These are phyloP conservation scores for Phytophthora rubi DNA, from an alignment of 352 stramenopile species.

Conservation along the genomic window DNA sequence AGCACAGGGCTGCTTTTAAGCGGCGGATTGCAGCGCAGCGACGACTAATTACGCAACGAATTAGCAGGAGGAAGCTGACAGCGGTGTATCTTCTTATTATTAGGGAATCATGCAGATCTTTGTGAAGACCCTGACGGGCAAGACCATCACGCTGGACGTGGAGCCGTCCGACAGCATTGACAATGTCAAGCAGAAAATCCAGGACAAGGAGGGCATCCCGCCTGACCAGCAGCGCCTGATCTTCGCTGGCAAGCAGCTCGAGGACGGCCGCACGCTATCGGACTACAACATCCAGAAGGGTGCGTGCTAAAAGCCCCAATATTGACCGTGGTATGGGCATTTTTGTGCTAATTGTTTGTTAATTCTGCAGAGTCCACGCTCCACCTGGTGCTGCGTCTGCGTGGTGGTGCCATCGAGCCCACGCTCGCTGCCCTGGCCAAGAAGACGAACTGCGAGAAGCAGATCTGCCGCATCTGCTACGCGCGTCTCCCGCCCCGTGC, in stretches of 20 bases:
- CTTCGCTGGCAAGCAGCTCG: slow-evolving; percentile 99
- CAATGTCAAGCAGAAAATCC: slow-evolving; percentile 99
- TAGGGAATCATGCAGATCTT: slow-evolving; percentile 95
- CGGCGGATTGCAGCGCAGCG: slow-evolving; percentile 9
- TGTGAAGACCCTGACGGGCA: slow-evolving; percentile 98
- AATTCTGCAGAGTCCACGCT: slow-evolving; percentile 97
- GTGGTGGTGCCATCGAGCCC: slow-evolving; percentile 95
- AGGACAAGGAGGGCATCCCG: slow-evolving; percentile 99
- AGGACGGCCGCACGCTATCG: slow-evolving; percentile 93
- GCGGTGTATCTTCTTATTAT: neutral
- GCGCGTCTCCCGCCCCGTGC: slow-evolving; percentile 98
- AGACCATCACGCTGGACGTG: slow-evolving; percentile 97
- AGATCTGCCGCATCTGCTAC: slow-evolving; percentile 99
- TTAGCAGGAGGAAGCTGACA: slow-evolving; percentile 23
- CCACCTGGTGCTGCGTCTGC: slow-evolving; percentile 96
- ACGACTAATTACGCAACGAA: neutral
- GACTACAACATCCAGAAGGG: slow-evolving; percentile 97
- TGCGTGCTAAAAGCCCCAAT: slow-evolving; percentile 1
- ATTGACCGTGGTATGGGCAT: neutral
- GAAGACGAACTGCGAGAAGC: slow-evolving; percentile 99
- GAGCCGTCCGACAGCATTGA: slow-evolving; percentile 98
- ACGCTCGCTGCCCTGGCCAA: slow-evolving; percentile 98
- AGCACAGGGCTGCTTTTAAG: neutral
- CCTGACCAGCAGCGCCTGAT: slow-evolving; percentile 99
- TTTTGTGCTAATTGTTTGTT: neutral